Conservation (phyloP, 805 yeast genomes). For the Saccharomycopsis selenospora region DNA sequence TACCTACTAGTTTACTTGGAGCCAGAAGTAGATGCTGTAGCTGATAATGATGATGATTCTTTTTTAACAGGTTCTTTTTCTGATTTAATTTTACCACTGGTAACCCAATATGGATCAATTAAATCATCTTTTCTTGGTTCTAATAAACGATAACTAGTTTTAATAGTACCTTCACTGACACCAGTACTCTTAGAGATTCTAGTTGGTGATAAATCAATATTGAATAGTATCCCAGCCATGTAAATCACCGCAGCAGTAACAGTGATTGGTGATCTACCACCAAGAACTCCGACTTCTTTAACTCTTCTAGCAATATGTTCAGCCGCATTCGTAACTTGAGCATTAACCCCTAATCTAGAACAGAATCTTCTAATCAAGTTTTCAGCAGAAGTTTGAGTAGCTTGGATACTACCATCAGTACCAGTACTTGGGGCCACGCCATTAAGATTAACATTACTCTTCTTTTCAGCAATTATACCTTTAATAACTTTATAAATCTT, state of each 20-base stretch:
- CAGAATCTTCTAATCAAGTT: constrained; percentile 94
- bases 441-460: constrained; percentile 27
- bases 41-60: too few relatives aligned
- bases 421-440: constrained; percentile 32
- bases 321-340: constrained; percentile 84
- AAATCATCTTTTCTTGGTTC: constrained; percentile 65
- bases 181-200: constrained; percentile 89
- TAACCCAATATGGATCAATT: constrained; percentile 72
- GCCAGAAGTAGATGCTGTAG: too few relatives aligned
- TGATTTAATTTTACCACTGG: constrained; percentile 54
- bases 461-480: constrained; percentile 47
- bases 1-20: too few relatives aligned
- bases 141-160: constrained; percentile 79
- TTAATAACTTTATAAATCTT: constrained; percentile 82
- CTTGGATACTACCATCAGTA: constrained; percentile 40
- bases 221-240: constrained; percentile 86
- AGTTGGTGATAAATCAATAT: constrained; percentile 64
- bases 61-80: too few relatives aligned
- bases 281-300: constrained; percentile 86
- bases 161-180: constrained; percentile 95
- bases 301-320: constrained; percentile 87
- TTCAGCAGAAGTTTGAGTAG: constrained; percentile 87
- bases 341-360: constrained; percentile 82
- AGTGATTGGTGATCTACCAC: constrained; percentile 95
- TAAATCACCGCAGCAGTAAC: constrained; percentile 97